Base-by-base conservation (phyloP, 169 alveolate genomes). In the Plasmodium vivax region DNA sequence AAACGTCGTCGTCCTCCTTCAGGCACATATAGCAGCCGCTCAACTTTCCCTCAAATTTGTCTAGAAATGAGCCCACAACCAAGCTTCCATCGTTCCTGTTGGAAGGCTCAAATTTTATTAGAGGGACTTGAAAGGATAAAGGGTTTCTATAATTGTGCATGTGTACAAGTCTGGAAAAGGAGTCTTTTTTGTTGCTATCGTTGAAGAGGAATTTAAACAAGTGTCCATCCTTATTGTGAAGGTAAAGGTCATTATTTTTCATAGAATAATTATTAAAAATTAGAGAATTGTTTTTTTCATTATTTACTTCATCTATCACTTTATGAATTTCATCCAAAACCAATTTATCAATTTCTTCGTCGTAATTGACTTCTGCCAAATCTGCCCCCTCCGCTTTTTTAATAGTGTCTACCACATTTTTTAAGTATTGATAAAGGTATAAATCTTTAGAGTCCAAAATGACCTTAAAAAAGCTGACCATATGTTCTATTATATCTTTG, bases 291-390 rank as follows among this genome's bases (percentile, higher is more conserved):
- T 3, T 72, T 72, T 83, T 92, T 54, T 92, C 95, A 23, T 8
- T 82, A 30, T 92, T 92, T 10, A 92, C 83, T 82, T 92, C 95
- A 1, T 81, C 82, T 43, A 92, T 71, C 3, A 54, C 95, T 72
- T 47, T 82, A 14, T 92, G 41, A 45, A 73, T 54, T 92, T 92
- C 95, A n/a, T 71, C 19, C 38, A 19, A n/a, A n/a, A 92, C n/a
- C 14, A 92, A 3, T 36, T 92, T 83, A 10, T 82, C 45, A 34
- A 92, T 82, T 92, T 92, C 92, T 45, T 71, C 87, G 32, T 41
- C 75, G 58, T 92, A 92, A 82, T 47, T 83, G 23, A 83, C 9
- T 82, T 92, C 36, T 62, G n/a, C 3, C 27, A 36, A 14, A 45
- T 82, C 56, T 2, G 3, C 34, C 19, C n/a, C 45, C 47, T 92